A percentile compares a stretch with the other conserved stretches of the same genome.
Conservation (phyloP, 192 early-diverging fungal genomes). For the Jimgerdemannia flammicorona region DNA sequence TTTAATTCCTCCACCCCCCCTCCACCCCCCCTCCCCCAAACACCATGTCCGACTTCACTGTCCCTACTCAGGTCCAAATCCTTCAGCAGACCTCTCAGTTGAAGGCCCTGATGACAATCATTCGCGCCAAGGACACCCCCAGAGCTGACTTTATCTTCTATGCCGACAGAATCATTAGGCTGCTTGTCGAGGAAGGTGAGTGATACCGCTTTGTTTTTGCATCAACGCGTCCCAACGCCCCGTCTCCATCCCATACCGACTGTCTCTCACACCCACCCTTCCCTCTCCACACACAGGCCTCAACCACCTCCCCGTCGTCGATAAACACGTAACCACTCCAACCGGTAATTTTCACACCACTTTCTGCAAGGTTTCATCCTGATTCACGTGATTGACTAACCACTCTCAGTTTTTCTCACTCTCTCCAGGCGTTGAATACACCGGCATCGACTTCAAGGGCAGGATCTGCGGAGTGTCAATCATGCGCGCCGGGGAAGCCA, state of each 20-base stretch:
- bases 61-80: slow-evolving; percentile 59
- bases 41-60: slow-evolving; percentile 23
- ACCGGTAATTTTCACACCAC: slow-evolving; percentile 44
- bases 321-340: slow-evolving; percentile 75
- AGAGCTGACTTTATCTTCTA: slow-evolving; percentile 95
- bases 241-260: background rate
- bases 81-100: slow-evolving; percentile 73
- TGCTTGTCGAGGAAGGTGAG: slow-evolving; percentile 86
- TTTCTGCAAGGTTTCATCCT: background rate
- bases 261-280: too few relatives aligned
- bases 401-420: slow-evolving; percentile 9
- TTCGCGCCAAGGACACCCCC: slow-evolving; percentile 71
- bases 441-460: slow-evolving; percentile 77
- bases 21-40: background rate
- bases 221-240: too few relatives aligned
- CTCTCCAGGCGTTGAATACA: slow-evolving; percentile 48
- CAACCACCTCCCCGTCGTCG: slow-evolving; percentile 85
- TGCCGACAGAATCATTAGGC: slow-evolving; percentile 80
- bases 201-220: too few relatives aligned
- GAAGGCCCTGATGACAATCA: slow-evolving; percentile 80
- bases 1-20: background rate
- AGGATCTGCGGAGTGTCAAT: slow-evolving; percentile 94
- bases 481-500: slow-evolving; percentile 95
- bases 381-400: slow-evolving; percentile 8
- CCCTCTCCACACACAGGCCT: slow-evolving; percentile 45